Base-by-base conservation (phyloP, 1,284 basidiomycete genomes). In the Sanghuangporus baumii region DNA sequence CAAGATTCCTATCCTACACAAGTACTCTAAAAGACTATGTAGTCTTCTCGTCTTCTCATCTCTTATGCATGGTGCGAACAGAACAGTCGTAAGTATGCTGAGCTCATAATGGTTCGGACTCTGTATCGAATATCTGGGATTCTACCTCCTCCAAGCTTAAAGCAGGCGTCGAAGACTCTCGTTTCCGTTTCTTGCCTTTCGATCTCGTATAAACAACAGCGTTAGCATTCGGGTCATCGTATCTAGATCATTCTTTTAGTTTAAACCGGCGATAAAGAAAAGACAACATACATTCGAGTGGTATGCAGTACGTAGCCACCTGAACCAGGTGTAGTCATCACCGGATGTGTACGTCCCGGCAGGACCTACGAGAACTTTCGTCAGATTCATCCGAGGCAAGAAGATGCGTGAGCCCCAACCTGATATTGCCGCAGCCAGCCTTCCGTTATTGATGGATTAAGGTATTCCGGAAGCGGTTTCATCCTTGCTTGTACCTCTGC, bases 281-380 rank as follows among this genome's bases (percentile, higher is more conserved):
- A 43, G 5, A 26, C 5, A 5, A 78, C 88, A 62, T 77, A 94
- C 90, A 98, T 87, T 82, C 91, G 91, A 46, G 88, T 88, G 6
- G 89, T 85, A 71, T 92, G 88, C 55, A 98, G 79, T 34, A 99
- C 77, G 75, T 88, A 98, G 0, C 97, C 96, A 4, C 93, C 95
- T 2, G 90, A 89, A 1, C 92, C 93, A 16, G 92, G 90, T 55
- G 89, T 93, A 63, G 82, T 89, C 97, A 99, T 99, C 68, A 86
- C 87, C 0, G 97, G 97, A 77, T 99, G 97, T 48, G 94, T 97
- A 38, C 97, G 83, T 14, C 96, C 96, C 26, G 96, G 96, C 18
- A 99, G 79, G 9, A 96, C 90, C 81, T 84, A 61, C 18, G 23
- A 31, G 36, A 36, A 12, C 26, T 9, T 59, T 52, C 36, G 20